Base-by-base conservation (phyloP, 805 yeast species). In the Cyberlindnera bimundalis region DNA sequence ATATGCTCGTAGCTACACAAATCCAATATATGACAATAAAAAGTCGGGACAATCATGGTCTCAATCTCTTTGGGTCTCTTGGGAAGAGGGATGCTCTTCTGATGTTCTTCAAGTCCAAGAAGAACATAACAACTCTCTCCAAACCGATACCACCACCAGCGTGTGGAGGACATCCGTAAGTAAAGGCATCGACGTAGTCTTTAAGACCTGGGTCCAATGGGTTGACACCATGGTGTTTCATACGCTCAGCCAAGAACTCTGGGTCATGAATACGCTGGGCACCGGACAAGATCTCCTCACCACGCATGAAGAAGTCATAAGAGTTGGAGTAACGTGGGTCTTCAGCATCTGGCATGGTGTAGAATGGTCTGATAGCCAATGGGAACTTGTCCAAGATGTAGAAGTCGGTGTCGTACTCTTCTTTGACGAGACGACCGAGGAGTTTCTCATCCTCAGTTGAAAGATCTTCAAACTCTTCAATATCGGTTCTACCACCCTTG, bases 71-170 rank as follows among this genome's bases (percentile, higher is more conserved):
- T 52, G 99, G 99, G 67, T 93, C 99, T 73, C 99, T 85, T 63
- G 99, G 99, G 93, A 93, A 93, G 62, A 91, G 71, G 11, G 96
- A 84, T n/a, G 99, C 97, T 64, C 99, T 83, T 69, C 99, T 84
- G 55, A 93, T 93, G 72, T 93, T 93, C 74, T 91, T 91, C 73
- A 93, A 76, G 61, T 89, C 99, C 64, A 93, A 76, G 81, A 76
- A 93, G 78, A 93, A 93, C 99, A 93, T 93, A 49, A 93, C 88
- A 26, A 93, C 99, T 73, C 99, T 86, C 71, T 93, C 99, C 53
- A 93, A 71, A 60, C 99, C 99, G 63, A 93, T 93, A 68, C 99
- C 99, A 71, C 99, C 99, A 65, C 99, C 99, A 26, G 96, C 99
- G 60, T 93, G 99, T 36, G 99, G 99, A 50, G 96, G 84, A 74